Percentiles rank a stretch among this genome's conserved stretches.
Conservation (phyloP, 495 filamentous ascomycete species). For the Lasiosphaeria miniovina region DNA sequence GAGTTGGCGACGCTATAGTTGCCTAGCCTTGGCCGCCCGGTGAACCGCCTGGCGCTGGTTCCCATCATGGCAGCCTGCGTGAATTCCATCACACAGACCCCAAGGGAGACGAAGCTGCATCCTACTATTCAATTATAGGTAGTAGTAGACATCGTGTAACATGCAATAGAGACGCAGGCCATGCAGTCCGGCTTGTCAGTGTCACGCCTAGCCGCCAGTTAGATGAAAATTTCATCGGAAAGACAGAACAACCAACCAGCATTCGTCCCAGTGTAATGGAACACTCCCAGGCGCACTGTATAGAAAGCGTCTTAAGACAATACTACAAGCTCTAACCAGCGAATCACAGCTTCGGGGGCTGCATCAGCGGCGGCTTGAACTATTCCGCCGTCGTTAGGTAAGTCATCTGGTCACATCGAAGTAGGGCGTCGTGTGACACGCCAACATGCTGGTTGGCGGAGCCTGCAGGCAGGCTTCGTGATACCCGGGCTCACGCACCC, state of each 20-base stretch:
- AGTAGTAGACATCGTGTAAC: constrained; percentile 7
- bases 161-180: constrained; percentile 5
- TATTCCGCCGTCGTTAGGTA: constrained; percentile 1
- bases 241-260: constrained; percentile 4
- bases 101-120: constrained; percentile 4
- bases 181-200: constrained; percentile 5
- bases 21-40: constrained; percentile 6
- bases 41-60: constrained; percentile 5
- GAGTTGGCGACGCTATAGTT: constrained; percentile 7
- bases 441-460: no score
- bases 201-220: constrained; percentile 7
- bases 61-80: constrained; percentile 8
- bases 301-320: not conserved
- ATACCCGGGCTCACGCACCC: no score
- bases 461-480: no score
- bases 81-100: constrained; percentile 10
- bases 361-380: constrained; percentile 1
- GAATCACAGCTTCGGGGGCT: not conserved
- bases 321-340: not conserved
- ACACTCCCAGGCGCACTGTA: not conserved
- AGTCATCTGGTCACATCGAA: constrained; percentile 1
- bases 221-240: constrained; percentile 9
- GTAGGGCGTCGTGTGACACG: not conserved
- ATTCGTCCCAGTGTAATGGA: constrained; percentile 1
- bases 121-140: constrained; percentile 4